Evolutionary conservation across 768 basidiomycete species (phyloP).

Genomic region (Mycena leptocephala): DNA sequence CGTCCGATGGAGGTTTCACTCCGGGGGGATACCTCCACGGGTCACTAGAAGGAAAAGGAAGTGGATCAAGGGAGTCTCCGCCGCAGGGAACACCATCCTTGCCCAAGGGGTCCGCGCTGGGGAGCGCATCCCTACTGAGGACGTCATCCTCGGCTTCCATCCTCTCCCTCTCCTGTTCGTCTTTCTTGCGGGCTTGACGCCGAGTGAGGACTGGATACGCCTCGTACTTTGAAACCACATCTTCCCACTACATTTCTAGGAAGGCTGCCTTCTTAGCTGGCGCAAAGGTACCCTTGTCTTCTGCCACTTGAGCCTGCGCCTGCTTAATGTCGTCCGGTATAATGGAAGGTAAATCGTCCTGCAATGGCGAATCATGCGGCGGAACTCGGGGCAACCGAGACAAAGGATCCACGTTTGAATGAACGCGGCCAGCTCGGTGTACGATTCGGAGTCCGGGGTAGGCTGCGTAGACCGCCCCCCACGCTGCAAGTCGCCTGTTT

Average conservation of each 20-base stretch:
- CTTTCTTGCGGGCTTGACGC: neutral
- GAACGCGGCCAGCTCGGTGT: too few species aligned
- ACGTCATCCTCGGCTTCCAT: neutral
- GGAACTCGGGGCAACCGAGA: too few species aligned
- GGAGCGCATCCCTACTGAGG: neutral
- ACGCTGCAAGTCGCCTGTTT: too few species aligned
- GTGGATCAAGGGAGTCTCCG: neutral
- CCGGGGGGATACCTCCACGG: neutral
- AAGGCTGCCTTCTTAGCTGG: neutral
- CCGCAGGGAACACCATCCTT: neutral
- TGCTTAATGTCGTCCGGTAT: too few species aligned
- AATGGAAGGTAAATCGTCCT: too few species aligned
- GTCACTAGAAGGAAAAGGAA: neutral
- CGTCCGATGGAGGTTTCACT: neutral
- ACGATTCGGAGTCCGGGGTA: too few species aligned
- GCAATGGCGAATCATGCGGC: too few species aligned
- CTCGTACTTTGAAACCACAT: neutral
- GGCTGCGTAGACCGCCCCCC: slow-evolving; percentile 49
- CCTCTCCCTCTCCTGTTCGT: neutral
- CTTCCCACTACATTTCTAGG: slow-evolving; percentile 2
- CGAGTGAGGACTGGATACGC: neutral
- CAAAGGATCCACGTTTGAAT: slow-evolving; percentile 42
- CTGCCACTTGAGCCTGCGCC: neutral
- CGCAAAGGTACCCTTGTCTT: too few species aligned
- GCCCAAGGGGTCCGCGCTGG: neutral